A percentile compares a stretch with the other conserved stretches of the same genome.
phyloP scores from a whole-genome alignment of 1,284 basidiomycete genomes.

The Agroathelia rolfsii region DNA sequence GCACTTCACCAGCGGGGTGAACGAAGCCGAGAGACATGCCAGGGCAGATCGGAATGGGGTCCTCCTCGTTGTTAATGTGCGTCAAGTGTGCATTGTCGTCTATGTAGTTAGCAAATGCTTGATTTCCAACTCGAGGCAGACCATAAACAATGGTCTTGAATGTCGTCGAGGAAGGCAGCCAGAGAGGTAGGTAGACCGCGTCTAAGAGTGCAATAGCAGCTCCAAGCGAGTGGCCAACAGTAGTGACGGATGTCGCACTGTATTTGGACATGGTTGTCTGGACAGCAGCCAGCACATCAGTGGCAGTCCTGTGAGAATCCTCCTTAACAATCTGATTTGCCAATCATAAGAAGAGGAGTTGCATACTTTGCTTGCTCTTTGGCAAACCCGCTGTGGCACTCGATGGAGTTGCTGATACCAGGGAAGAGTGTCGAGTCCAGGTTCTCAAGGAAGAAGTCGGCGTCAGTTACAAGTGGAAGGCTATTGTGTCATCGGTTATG shows the following conservation, averaged over 20 bases:
- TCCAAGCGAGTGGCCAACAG: constrained; percentile 51
- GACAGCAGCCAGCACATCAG: constrained; percentile 37
- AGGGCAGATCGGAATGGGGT: constrained; percentile 38
- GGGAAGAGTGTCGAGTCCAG: constrained; percentile 46
- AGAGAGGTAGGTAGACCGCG: constrained; percentile 26
- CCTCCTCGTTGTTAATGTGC: constrained; percentile 42
- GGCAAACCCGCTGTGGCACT: constrained; percentile 50
- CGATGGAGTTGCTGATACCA: constrained; percentile 33
- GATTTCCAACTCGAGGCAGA: constrained; percentile 57
- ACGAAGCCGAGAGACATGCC: constrained; percentile 41
- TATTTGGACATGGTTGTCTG: constrained; percentile 29
- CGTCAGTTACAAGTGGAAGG: constrained; percentile 42
- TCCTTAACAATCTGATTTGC: constrained; percentile 2
- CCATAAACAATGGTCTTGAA: constrained; percentile 35
- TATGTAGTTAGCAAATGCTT: constrained; percentile 48
- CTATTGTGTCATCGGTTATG: constrained; percentile 19
- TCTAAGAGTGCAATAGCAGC: constrained; percentile 45
- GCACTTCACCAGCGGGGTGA: constrained; percentile 50
- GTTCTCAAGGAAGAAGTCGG: constrained; percentile 28
- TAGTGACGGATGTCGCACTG: constrained; percentile 30
- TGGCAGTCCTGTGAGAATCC: constrained; percentile 34
- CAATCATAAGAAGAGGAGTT: not conserved
- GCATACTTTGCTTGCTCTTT: constrained; percentile 41
- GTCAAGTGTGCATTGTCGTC: constrained; percentile 33
- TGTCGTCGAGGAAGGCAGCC: constrained; percentile 22